These are phyloP conservation scores for Epichloe bromicola DNA, from an alignment of 2,329 filamentous ascomycete genomes.

Conservation along the genomic window DNA sequence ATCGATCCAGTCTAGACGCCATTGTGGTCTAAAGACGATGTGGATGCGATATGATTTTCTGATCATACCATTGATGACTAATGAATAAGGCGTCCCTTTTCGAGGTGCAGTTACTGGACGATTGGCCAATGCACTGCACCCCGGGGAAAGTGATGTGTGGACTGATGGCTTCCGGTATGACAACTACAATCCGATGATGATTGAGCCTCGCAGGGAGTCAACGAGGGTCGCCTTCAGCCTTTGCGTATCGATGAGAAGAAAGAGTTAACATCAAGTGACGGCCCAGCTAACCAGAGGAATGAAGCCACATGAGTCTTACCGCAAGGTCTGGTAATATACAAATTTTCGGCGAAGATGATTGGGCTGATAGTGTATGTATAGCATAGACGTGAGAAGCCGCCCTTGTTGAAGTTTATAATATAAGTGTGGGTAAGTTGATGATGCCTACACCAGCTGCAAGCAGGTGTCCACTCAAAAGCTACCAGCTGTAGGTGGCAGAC, in stretches of 20 bases:
- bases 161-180: neutral
- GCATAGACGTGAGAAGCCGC: neutral
- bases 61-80: neutral
- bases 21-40: conserved; percentile 5
- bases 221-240: neutral
- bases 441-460: neutral
- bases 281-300: too few species aligned
- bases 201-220: neutral
- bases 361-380: neutral
- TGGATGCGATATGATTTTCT: conserved; percentile 13
- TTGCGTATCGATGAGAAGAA: neutral
- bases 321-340: neutral
- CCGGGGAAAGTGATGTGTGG: neutral
- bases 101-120: conserved; percentile 10
- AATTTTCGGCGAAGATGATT: neutral
- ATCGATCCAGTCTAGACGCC: conserved; percentile 56
- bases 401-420: neutral
- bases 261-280: too few species aligned
- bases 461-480: neutral
- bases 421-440: neutral
- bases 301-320: neutral
- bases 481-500: neutral
- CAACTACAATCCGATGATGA: neutral
- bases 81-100: neutral
- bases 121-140: conserved; percentile 9